Evolutionary conservation across 345 rosid genomes (phyloP).

Genomic region (Rhodamnia argentea): DNA sequence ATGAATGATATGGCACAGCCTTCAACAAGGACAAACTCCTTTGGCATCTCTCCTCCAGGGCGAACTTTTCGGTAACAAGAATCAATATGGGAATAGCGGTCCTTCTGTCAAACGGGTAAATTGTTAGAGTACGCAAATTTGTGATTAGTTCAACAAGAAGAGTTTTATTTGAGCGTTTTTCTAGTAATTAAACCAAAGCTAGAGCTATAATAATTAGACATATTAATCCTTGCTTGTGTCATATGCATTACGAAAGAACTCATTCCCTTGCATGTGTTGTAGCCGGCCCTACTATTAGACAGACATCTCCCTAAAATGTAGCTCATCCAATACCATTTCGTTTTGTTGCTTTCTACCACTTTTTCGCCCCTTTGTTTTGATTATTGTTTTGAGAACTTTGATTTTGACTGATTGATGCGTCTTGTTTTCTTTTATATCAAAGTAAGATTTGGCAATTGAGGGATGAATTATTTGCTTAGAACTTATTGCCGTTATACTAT

Average conservation of each 20-base stretch:
- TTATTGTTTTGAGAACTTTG: too few species aligned
- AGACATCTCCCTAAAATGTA: too few species aligned
- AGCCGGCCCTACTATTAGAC: too few species aligned
- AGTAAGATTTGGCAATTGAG: too few species aligned
- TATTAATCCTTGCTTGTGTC: background rate
- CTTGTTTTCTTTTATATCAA: too few species aligned
- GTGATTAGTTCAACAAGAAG: background rate
- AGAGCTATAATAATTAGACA: background rate
- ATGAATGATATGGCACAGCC: background rate
- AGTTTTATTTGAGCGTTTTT: background rate
- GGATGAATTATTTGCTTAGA: too few species aligned
- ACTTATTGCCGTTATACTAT: too few species aligned
- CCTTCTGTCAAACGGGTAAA: background rate
- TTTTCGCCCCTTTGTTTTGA: too few species aligned
- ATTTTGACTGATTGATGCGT: too few species aligned
- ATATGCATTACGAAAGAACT: background rate
- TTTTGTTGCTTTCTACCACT: too few species aligned
- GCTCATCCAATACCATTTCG: too few species aligned
- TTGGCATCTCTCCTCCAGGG: background rate
- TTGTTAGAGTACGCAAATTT: background rate
- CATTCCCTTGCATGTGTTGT: background rate
- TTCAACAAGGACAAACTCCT: background rate
- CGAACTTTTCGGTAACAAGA: too few species aligned
- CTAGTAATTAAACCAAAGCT: background rate
- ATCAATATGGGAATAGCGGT: background rate